phyloP scores from a whole-genome alignment of 768 basidiomycete genomes.

The Hygrocybe coccinea region DNA sequence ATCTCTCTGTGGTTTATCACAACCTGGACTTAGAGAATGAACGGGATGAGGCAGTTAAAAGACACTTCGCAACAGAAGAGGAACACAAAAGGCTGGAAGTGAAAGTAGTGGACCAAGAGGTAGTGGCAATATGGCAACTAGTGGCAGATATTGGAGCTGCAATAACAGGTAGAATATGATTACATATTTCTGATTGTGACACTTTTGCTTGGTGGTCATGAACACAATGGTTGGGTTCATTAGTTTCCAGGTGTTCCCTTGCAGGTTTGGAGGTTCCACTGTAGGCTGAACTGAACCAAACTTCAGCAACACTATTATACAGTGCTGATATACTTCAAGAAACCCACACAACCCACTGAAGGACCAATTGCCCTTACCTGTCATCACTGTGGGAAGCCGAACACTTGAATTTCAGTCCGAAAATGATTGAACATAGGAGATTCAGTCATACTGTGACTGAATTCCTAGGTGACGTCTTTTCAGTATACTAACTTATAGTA shows the following conservation, averaged over 20 bases:
- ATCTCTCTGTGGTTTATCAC: conserved; percentile 66
- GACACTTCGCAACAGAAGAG: conserved; percentile 44
- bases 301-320: too few relatives aligned
- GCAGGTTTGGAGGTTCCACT: too few relatives aligned
- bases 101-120: conserved; percentile 47
- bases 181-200: too few relatives aligned
- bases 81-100: conserved; percentile 40
- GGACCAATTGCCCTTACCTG: too few relatives aligned
- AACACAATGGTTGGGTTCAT: too few relatives aligned
- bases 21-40: conserved; percentile 54
- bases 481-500: too few relatives aligned
- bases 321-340: too few relatives aligned
- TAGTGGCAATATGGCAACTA: conserved; percentile 51
- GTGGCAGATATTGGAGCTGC: conserved; percentile 56
- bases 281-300: too few relatives aligned
- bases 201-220: neutral
- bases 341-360: too few relatives aligned
- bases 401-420: neutral
- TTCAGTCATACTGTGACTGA: neutral
- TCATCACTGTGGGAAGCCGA: neutral
- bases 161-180: conserved; percentile 31
- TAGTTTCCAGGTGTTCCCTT: too few relatives aligned
- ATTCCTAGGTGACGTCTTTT: neutral
- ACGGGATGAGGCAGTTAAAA: conserved; percentile 49
- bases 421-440: neutral